These are phyloP conservation scores for Vigna mungo DNA, from an alignment of 306 rosid genomes.

Conservation along the genomic window DNA sequence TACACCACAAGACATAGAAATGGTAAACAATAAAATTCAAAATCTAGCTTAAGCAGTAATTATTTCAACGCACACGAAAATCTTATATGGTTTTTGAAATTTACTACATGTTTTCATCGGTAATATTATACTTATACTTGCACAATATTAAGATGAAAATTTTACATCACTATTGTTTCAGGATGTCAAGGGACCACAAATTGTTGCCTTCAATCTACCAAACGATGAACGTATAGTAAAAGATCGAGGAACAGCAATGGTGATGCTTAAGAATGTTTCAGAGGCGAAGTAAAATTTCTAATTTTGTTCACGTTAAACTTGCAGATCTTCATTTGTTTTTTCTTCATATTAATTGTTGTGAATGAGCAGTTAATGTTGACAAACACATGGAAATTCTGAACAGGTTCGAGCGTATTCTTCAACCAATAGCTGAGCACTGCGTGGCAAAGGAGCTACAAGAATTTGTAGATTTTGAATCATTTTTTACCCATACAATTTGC, in stretches of 20 bases:
- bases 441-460: slow-evolving; percentile 73
- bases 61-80: no score
- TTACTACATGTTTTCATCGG: no score
- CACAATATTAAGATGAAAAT: neutral
- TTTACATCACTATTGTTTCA: slow-evolving; percentile 45
- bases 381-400: slow-evolving; percentile 42
- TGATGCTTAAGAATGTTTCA: slow-evolving; percentile 94
- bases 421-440: slow-evolving; percentile 79
- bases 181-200: slow-evolving; percentile 98
- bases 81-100: no score
- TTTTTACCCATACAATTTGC: slow-evolving; percentile 93
- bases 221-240: slow-evolving; percentile 92
- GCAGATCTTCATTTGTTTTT: neutral
- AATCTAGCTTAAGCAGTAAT: no score
- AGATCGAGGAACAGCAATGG: slow-evolving; percentile 94
- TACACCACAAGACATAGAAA: no score
- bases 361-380: slow-evolving; percentile 15
- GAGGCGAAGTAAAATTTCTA: slow-evolving; percentile 83
- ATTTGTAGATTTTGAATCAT: slow-evolving; percentile 88
- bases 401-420: slow-evolving; percentile 90
- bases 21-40: no score
- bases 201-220: slow-evolving; percentile 95
- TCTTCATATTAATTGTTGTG: neutral
- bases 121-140: slow-evolving; percentile 29
- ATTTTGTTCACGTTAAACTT: slow-evolving; percentile 29